Evolutionary conservation across 495 filamentous ascomycete genomes (phyloP).

Genomic region (Zalerion maritima): DNA sequence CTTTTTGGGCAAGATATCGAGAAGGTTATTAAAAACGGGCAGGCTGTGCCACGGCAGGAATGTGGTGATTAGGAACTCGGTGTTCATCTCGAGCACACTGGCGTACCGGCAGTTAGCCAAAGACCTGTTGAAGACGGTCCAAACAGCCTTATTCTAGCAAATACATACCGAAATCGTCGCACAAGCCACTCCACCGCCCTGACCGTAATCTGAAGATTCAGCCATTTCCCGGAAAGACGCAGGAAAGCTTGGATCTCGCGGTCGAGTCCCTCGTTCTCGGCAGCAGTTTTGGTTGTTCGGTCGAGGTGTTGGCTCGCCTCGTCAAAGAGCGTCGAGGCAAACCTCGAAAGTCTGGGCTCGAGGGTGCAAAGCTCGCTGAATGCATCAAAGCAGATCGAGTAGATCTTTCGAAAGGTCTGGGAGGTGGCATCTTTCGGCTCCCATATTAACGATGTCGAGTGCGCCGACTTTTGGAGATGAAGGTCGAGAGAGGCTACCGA

Average conservation of each 20-base stretch:
- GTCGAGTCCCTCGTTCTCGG: constrained; percentile 71
- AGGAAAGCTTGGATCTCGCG: constrained; percentile 66
- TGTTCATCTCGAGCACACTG: constrained; percentile 86
- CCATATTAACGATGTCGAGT: constrained; percentile 86
- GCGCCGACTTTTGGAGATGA: constrained; percentile 73
- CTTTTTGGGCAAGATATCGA: constrained; percentile 64
- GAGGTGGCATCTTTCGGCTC: constrained; percentile 63
- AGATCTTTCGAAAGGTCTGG: constrained; percentile 82
- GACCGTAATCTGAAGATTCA: constrained; percentile 71
- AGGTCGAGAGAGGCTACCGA: constrained; percentile 71
- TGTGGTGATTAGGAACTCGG: constrained; percentile 58
- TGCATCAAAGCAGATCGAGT: constrained; percentile 70
- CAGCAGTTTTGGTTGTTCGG: constrained; percentile 62
- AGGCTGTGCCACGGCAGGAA: constrained; percentile 86
- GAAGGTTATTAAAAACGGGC: constrained; percentile 61
- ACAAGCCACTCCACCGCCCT: constrained; percentile 93
- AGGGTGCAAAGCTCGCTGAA: constrained; percentile 80
- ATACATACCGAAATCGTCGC: constrained; percentile 66
- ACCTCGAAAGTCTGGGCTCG: constrained; percentile 58
- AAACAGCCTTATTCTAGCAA: not conserved
- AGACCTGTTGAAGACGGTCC: not conserved
- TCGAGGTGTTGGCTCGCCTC: constrained; percentile 82
- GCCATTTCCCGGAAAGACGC: constrained; percentile 52
- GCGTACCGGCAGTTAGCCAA: constrained; percentile 17
- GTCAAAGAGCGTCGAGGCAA: constrained; percentile 65